phyloP scores from a whole-genome alignment of 2,329 filamentous ascomycete species.

The Rutstroemia sp. region DNA sequence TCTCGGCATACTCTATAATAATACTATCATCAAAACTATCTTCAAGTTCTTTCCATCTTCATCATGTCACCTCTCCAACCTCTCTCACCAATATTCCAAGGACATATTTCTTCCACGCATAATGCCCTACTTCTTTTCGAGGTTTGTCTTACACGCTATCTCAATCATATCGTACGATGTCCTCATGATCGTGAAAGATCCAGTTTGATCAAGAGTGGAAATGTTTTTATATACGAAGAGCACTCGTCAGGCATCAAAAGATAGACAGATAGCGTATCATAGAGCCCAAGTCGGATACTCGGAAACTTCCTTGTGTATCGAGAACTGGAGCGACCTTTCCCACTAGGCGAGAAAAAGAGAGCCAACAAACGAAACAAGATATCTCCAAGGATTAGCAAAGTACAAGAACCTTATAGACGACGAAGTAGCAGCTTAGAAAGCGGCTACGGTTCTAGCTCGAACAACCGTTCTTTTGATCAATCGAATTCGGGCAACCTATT shows the following conservation, averaged over 20 bases:
- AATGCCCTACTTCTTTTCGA: constrained; percentile 76
- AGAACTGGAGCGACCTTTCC: constrained; percentile 93
- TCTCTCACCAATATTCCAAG: constrained; percentile 21
- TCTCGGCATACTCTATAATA: too few species aligned
- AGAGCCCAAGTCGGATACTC: constrained; percentile 90
- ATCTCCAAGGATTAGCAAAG: constrained; percentile 25
- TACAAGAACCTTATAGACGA: too few species aligned
- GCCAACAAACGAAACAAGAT: constrained; percentile 63
- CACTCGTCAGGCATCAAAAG: constrained; percentile 85
- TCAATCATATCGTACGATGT: constrained; percentile 71
- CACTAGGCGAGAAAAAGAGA: constrained; percentile 77
- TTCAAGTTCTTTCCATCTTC: too few species aligned
- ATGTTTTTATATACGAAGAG: too few species aligned
- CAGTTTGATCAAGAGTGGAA: constrained; percentile 76
- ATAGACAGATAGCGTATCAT: constrained; percentile 87
- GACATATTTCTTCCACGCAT: constrained; percentile 23
- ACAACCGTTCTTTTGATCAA: too few species aligned
- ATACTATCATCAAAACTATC: too few species aligned
- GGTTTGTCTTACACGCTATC: constrained; percentile 61
- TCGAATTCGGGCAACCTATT: too few species aligned
- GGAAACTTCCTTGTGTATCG: constrained; percentile 96
- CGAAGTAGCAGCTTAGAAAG: too few species aligned
- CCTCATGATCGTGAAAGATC: constrained; percentile 79
- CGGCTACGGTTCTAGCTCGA: too few species aligned
- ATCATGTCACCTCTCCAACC: neutral